Base-by-base conservation (phyloP, 352 stramenopile genomes). In the Blastocystis sp. region DNA sequence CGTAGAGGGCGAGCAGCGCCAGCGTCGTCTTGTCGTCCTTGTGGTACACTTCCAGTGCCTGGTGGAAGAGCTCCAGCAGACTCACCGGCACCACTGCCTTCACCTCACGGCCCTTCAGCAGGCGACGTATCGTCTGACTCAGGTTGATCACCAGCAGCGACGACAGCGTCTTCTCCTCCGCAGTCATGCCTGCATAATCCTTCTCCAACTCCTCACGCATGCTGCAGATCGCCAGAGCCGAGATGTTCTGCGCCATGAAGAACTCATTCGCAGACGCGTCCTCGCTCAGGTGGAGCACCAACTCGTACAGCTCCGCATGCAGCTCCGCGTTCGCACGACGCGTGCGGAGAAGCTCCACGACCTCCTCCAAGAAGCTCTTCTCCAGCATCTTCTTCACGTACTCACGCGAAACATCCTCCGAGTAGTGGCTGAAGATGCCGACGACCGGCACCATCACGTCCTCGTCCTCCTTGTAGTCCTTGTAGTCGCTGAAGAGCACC, bases 131-230 rank as follows among this genome's bases (percentile, higher is more conserved):
- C 29, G 69, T 32, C 18, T 81, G 40, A 32, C 69, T 49, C 69
- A 81, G 29, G 53, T 64, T 27, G 18, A 64, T 64, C 24, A 81
- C 42, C 69, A 81, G n/a, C 69, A 42, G 24, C 16, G n/a, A 27
- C 49, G 69, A 81, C 24, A 81, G 69, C 32, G 54, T 38, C 46
- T 63, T 57, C 9, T 38, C 44, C 29, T 29, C 48, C 69, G 38
- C 32, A 4, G 14, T 34, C 69, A 64, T 63, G 4, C 14, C 4
- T 32, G 3, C 2, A 34, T 67, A 42, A 27, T 8, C 53, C 64
- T 76, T 76, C 69, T 34, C 69, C n/a, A 49, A 7, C 46, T 81
- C 69, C 69, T 81, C 69, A 51, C 69, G 69, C n/a, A 81, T 18
- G 16, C 40, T 63, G 21, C 29, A 27, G 46, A 38, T 81, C 9